Percentiles rank a stretch among this genome's conserved stretches.
phyloP scores from a whole-genome alignment of 140 eudicot genomes.

The Senecio squalidus region DNA sequence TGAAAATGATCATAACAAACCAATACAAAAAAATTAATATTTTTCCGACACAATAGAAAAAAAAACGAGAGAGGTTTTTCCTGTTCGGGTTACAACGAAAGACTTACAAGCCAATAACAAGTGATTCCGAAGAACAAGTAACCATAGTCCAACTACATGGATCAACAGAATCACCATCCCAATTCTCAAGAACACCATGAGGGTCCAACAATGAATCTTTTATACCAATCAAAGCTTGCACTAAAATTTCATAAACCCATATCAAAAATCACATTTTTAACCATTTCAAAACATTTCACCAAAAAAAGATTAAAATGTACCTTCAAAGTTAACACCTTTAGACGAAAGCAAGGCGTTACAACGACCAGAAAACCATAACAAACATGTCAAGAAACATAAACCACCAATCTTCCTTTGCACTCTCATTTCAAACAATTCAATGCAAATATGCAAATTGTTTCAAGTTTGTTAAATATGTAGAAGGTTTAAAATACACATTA shows the following conservation, averaged over 20 bases:
- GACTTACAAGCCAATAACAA: slow-evolving; percentile 87
- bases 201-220: slow-evolving; percentile 74
- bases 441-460: neutral
- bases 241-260: slow-evolving; percentile 31
- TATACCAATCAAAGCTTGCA: slow-evolving; percentile 89
- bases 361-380: slow-evolving; percentile 35
- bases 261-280: slow-evolving; percentile 20
- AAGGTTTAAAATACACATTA: slow-evolving; percentile 21
- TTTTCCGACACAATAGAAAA: slow-evolving; percentile 8
- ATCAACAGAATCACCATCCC: slow-evolving; percentile 95
- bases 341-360: slow-evolving; percentile 69
- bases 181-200: slow-evolving; percentile 87
- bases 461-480: neutral
- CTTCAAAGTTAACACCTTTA: slow-evolving; percentile 97
- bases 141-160: slow-evolving; percentile 98
- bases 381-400: slow-evolving; percentile 40
- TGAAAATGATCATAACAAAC: slow-evolving; percentile 27
- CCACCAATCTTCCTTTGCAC: slow-evolving; percentile 21
- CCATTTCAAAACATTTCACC: slow-evolving; percentile 10
- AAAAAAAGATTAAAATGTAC: slow-evolving; percentile 27
- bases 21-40: neutral
- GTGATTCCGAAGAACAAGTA: slow-evolving; percentile 68
- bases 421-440: slow-evolving; percentile 28
- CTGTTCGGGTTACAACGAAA: too few relatives aligned
- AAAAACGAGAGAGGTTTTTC: too few relatives aligned